Conservation (phyloP, 352 stramenopile genomes). For the Pythium aristosporum region DNA sequence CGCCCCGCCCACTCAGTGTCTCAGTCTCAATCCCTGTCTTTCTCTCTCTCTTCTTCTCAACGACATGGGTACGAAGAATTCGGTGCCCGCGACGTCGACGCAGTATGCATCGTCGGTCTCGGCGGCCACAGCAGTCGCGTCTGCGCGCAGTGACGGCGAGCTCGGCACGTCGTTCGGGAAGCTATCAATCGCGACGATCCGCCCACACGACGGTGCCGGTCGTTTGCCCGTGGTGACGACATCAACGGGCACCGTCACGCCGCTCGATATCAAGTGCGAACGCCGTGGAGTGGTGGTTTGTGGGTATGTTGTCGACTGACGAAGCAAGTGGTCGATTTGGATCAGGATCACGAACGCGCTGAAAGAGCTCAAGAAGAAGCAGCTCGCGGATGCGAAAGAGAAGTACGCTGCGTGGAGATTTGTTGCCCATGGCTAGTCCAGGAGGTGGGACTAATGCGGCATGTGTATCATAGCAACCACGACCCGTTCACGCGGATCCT, state of each 20-base stretch:
- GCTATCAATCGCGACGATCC: conserved; percentile 49
- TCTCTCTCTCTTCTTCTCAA: not conserved
- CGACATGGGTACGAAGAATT: conserved; percentile 68
- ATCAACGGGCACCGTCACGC: conserved; percentile 25
- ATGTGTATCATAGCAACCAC: conserved; percentile 19
- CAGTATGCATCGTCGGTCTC: conserved; percentile 20
- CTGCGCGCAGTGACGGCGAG: conserved; percentile 5
- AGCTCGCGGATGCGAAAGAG: conserved; percentile 44
- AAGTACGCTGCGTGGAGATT: conserved; percentile 29
- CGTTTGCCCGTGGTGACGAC: not conserved
- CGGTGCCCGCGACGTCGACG: conserved; percentile 44
- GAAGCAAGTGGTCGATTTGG: not conserved
- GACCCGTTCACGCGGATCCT: conserved; percentile 80
- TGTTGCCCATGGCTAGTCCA: not conserved
- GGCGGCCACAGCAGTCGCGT: not conserved
- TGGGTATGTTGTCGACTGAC: not conserved
- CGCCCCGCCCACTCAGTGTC: not conserved
- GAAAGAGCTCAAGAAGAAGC: conserved; percentile 70
- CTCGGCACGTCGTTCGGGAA: conserved; percentile 20
- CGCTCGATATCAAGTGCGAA: conserved; percentile 71
- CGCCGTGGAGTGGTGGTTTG: not conserved
- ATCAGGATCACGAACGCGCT: conserved; percentile 75
- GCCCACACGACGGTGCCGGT: conserved; percentile 35
- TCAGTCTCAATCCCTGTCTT: not conserved
- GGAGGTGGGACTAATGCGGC: not conserved